Evolutionary conservation across 2,329 filamentous ascomycete genomes (phyloP), one percentile per base, ranked within the genome.

Genomic region (Diaporthe vaccinii): DNA sequence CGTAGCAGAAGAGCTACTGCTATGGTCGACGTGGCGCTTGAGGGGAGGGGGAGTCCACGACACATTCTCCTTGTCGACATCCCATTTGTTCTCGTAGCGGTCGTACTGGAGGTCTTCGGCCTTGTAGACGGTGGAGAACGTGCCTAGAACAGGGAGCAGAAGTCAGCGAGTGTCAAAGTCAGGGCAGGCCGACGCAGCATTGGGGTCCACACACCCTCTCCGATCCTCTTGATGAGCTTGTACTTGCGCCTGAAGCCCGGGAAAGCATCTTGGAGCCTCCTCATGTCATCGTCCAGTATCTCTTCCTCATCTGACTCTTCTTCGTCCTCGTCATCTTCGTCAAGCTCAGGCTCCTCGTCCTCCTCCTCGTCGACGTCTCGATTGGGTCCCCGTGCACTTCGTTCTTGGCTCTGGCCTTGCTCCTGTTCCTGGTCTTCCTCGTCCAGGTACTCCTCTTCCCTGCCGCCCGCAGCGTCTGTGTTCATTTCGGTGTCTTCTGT

Each of bases 81-180:
- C 96, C 95, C 96, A 98, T 78, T 93, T 90, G 82, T 98, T 98
- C 77, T 94, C 87, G 84, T 95, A 97, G 75, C 90, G 87, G 78
- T 97, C 91, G 83, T 98, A 98, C 74, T 93, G 89, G 36, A 98
- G 86, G 82, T 99, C 97, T 84, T 98, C 95, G 28, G 97, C 97
- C 84, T 99, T 99, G 89, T 99, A 99, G 17, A 99, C 97, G 2
- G 97, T 98, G 0, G 97, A 98, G 83, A 99, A 99, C 1, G 97
- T 99, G 75, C 97, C 95, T 98, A 78, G 12, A 49, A n/a, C n/a
- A 25, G 51, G 58, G 58, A 25, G 20, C 3, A 62, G 75, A 79
- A 70, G 22, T 80, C 77, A 39, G 55, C 57, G 8, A 68, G 31
- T n/a, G 15, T 17, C 22, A 39, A 72, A 59, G 12, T 58, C 1